Evolutionary conservation across 768 basidiomycete species (phyloP).

Genomic region (Dacryopinax spathularia): DNA sequence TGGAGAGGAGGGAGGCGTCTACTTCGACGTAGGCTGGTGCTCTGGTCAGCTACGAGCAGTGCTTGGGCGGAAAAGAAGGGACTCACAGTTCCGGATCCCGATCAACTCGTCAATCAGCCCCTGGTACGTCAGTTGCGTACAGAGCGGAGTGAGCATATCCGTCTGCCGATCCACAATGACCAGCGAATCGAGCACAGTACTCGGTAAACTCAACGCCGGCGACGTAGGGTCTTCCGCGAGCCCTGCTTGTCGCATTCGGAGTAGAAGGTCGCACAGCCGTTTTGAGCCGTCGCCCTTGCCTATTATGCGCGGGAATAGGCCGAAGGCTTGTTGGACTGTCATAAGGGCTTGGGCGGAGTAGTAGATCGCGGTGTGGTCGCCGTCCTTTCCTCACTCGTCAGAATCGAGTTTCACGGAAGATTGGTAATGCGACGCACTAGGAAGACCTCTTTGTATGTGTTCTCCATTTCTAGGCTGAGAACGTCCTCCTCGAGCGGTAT

Average conservation of each 20-base stretch:
- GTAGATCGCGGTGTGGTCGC: conserved; percentile 79
- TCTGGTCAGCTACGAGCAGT: background rate
- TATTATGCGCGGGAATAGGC: conserved; percentile 77
- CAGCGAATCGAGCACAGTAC: conserved; percentile 61
- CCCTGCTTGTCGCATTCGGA: background rate
- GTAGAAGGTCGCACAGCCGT: background rate
- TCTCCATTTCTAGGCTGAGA: conserved; percentile 75
- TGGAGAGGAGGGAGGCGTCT: conserved; percentile 23
- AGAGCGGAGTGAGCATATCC: conserved; percentile 89
- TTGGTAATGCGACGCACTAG: conserved; percentile 43
- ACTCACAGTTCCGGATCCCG: conserved; percentile 75
- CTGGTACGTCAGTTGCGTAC: conserved; percentile 93
- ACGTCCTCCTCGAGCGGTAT: conserved; percentile 90
- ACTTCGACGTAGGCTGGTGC: conserved; percentile 30
- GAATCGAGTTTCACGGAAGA: background rate
- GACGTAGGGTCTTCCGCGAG: conserved; percentile 16
- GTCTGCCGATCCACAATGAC: conserved; percentile 80
- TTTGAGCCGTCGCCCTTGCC: conserved; percentile 72
- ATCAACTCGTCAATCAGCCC: conserved; percentile 88
- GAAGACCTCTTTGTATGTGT: conserved; percentile 78
- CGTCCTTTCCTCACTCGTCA: conserved; percentile 49
- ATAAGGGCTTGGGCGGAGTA: conserved; percentile 78
- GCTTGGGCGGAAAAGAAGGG: background rate
- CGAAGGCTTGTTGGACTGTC: conserved; percentile 70
- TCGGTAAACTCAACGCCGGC: conserved; percentile 16